Base-by-base conservation (phyloP, 139 green algal species). In the Zygnema cylindricum region DNA sequence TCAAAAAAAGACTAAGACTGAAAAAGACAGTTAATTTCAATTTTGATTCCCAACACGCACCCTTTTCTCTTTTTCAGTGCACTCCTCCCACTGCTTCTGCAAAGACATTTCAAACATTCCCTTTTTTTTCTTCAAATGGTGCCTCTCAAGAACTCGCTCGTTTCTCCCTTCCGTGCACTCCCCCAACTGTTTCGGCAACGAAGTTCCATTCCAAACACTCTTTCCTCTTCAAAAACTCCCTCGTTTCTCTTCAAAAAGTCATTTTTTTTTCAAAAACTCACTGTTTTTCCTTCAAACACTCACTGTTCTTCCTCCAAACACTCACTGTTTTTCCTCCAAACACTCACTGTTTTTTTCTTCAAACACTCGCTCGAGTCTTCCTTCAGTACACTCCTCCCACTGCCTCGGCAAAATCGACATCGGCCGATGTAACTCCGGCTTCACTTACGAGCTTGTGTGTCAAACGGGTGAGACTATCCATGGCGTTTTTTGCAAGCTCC, bases 401-500 rank as follows among this genome's bases (percentile, higher is more conserved):
- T 63, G 49, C 49, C 7, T 63, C 16, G 7, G 49, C 49, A 16
- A 63, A 16, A 7, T 63, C 49, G 16, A 25, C 7, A 16, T 63
- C 49, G 7, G 49, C 49, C 7, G 49, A 63, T 7, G 49, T 63
- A 33, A 84, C n/a, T 43, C 57, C 83, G 0, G 83, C 57, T 25
- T 89, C 85, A 30, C 35, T 54, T 55, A 89, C 71, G 11, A 89
- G 75, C 1, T 84, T 43, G 30, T 43, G 42, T 25, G 85, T 89
- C 32, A 89, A 43, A 39, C 73, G 71, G 0, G 71, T 85, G 73
- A 89, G 73, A 16, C 73, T 76, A 22, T 86, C 73, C 85, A 89
- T 89, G 30, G 85, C 85, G 16, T 33, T 42, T 39, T 85, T 85
- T 23, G 85, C 85, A 1, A 89, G 69, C 38, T 89, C 73, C 63